These are phyloP conservation scores for Cucurbitaria berberidis DNA, from an alignment of 2,329 filamentous ascomycete genomes.

Conservation along the genomic window DNA sequence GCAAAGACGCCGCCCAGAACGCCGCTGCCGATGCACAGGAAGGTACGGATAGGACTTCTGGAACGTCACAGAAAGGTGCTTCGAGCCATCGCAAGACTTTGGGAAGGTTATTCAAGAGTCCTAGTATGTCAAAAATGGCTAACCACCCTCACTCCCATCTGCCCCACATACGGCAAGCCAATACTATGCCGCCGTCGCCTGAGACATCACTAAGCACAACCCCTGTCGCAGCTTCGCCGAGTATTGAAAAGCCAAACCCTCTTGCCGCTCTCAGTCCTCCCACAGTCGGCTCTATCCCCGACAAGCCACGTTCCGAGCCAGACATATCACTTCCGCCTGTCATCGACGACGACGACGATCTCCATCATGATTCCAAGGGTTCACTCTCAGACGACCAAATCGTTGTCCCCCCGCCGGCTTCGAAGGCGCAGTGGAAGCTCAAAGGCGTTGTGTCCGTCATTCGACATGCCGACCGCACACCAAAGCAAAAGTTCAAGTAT, in stretches of 20 bases:
- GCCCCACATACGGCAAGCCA: constrained; percentile 43
- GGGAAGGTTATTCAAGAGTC: constrained; percentile 68
- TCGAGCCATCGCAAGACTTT: constrained; percentile 53
- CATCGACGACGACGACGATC: constrained; percentile 33
- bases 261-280: constrained; percentile 23
- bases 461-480: constrained; percentile 93
- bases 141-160: constrained; percentile 52
- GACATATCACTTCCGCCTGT: constrained; percentile 39
- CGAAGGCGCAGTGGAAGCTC: constrained; percentile 95
- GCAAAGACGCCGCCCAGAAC: constrained; percentile 49
- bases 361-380: constrained; percentile 25
- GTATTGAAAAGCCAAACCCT: constrained; percentile 47
- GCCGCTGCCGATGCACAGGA: constrained; percentile 45
- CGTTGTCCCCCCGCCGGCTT: constrained; percentile 58
- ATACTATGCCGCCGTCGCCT: constrained; percentile 51
- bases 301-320: constrained; percentile 37
- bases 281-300: constrained; percentile 14
- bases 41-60: constrained; percentile 20
- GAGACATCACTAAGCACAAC: constrained; percentile 52
- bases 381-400: constrained; percentile 43
- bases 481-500: constrained; percentile 99
- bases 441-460: constrained; percentile 98
- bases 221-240: constrained; percentile 53
- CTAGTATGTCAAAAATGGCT: constrained; percentile 67
- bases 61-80: constrained; percentile 42